Evolutionary conservation across 306 rosid genomes (phyloP).

Genomic region (Dalbergia cultrata): DNA sequence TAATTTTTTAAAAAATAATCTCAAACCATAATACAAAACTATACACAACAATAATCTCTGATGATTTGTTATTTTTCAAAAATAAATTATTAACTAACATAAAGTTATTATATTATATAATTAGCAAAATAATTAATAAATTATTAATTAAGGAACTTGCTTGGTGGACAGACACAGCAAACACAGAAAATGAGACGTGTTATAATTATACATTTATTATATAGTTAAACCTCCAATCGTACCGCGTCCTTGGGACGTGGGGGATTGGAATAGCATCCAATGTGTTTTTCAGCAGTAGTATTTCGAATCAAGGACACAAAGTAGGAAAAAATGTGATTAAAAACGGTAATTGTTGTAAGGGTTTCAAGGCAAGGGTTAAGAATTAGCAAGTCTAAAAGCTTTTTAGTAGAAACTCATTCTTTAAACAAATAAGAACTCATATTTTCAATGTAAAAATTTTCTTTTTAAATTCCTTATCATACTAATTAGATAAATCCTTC

Average conservation of each 20-base stretch:
- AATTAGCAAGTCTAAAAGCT: no score
- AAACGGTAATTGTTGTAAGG: neutral
- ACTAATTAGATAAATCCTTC: no score
- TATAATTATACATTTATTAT: constrained; percentile 4
- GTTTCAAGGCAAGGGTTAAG: no score
- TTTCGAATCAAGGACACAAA: neutral
- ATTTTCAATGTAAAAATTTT: no score
- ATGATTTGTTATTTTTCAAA: no score
- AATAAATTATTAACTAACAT: no score
- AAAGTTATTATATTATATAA: neutral
- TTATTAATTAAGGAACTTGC: neutral
- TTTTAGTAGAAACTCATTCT: no score
- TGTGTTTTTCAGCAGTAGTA: neutral
- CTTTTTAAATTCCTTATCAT: no score
- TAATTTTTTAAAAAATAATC: no score
- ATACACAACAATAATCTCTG: no score
- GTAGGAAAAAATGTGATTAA: neutral
- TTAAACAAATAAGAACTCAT: no score
- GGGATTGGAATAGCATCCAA: constrained; percentile 57
- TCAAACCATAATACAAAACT: no score
- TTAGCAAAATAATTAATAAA: neutral
- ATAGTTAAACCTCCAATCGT: neutral
- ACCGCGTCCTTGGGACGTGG: neutral
- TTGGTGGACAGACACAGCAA: neutral
- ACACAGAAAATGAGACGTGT: constrained; percentile 12